Base-by-base conservation (phyloP, 2,329 filamentous ascomycete genomes). In the Ophiostoma novo-ulmi region DNA sequence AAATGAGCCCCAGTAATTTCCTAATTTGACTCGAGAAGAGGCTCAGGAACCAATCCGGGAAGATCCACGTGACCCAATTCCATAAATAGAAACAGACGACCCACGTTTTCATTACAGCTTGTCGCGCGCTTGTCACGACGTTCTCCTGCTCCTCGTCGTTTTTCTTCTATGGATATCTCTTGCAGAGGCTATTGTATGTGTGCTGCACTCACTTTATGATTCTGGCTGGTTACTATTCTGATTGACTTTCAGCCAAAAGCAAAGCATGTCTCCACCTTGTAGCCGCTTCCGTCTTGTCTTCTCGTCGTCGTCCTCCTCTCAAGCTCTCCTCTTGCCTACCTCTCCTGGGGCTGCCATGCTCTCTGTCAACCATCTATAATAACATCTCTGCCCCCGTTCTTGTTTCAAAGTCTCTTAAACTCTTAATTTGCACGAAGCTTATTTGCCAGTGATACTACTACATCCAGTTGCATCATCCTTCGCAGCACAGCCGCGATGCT, bases 31-130 rank as follows among this genome's bases (percentile, higher is more conserved):
- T 5, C 22, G 31, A 20, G 22, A n/a, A 3, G n/a, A 26, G 8
- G 20, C 44, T 20, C 39, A 26, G n/a, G 41, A 35, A 22, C 70
- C 70, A 67, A 69, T 69, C 17, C 36, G 3, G 5, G 3, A 13
- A 14, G 2, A n/a, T 69, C 41, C 70, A 71, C 70, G 70, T 71
- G 70, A 67, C 66, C 10, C 44, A 7, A 1, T 14, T 69, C 70
- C 63, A 71, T 67, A 69, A 71, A 71, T 71, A 71, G 70, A 58
- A 48, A 69, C 63, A 14, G 63, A 38, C 63, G 36, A 65, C 36
- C 63, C 36, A 20, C 14, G 36, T 26, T 22, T 6, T 26, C 11
- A 58, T 58, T 26, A 14, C 52, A 58, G 22, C 22, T 58, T 58
- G 52, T 58, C 52, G 52, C 52, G 52, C 52, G 52, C 52, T 58